phyloP scores from a whole-genome alignment of 2,329 filamentous ascomycete species.

The Neoascochyta sp. region DNA sequence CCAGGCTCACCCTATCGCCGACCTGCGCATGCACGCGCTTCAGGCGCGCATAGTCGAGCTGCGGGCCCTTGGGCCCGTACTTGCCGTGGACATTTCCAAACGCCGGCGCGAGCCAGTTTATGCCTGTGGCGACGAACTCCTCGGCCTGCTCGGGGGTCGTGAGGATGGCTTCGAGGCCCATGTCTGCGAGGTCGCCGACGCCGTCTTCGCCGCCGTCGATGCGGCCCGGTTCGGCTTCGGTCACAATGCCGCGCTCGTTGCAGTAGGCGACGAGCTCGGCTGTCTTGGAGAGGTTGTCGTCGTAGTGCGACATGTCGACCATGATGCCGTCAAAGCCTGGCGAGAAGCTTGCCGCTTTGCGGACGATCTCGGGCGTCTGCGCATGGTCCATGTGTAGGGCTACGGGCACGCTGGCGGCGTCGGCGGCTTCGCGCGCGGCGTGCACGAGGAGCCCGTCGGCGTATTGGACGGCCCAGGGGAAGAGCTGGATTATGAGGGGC shows the following conservation, averaged over 20 bases:
- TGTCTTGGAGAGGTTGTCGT: conserved; percentile 64
- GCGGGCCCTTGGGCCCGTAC: conserved; percentile 63
- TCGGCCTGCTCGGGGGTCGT: conserved; percentile 67
- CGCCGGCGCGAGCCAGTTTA: conserved; percentile 70
- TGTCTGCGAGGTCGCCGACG: conserved; percentile 61
- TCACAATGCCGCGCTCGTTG: conserved; percentile 62
- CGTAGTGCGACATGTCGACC: conserved; percentile 71
- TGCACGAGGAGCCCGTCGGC: conserved; percentile 50
- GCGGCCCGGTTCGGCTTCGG: conserved; percentile 67
- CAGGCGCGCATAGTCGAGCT: conserved; percentile 33
- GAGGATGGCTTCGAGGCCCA: conserved; percentile 55
- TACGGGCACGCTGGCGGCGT: conserved; percentile 51
- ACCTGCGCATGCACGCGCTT: conserved; percentile 49
- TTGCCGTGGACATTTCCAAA: conserved; percentile 75
- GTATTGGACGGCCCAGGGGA: conserved; percentile 70
- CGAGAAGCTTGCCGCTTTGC: conserved; percentile 52
- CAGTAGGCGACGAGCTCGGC: conserved; percentile 61
- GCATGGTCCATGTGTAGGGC: conserved; percentile 65
- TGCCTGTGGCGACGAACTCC: conserved; percentile 67
- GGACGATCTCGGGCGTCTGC: conserved; percentile 60
- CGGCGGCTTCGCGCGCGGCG: conserved; percentile 43
- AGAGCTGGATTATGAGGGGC: conserved; percentile 68
- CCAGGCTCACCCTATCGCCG: conserved; percentile 49
- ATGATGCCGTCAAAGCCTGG: conserved; percentile 35
- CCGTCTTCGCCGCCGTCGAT: conserved; percentile 75